A percentile compares a stretch with the other conserved stretches of the same genome.
Evolutionary conservation across 495 filamentous ascomycete species (phyloP).

Genomic region (Polyplosphaeria fusca): DNA sequence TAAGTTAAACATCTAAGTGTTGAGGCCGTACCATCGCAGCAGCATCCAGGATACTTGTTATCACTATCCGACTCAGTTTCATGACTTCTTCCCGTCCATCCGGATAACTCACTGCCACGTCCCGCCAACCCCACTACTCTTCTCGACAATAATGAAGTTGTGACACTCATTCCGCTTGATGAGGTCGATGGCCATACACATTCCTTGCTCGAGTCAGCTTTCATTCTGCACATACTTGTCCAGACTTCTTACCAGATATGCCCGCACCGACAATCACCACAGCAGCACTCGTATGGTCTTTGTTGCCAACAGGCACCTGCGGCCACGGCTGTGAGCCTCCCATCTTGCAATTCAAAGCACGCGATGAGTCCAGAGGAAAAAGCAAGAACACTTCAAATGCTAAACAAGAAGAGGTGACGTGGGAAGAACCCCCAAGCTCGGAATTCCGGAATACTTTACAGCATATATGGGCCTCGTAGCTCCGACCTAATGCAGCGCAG

Average conservation of each 20-base stretch:
- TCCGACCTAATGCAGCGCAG: no score
- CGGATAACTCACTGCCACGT: slow-evolving; percentile 46
- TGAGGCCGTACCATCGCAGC: slow-evolving; percentile 47
- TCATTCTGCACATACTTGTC: not conserved
- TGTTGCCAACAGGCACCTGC: slow-evolving; percentile 38
- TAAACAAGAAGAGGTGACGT: not conserved
- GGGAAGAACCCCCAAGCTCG: no score
- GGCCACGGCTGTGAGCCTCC: slow-evolving; percentile 33
- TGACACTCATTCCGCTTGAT: slow-evolving; percentile 52
- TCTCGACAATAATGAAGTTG: slow-evolving; percentile 57
- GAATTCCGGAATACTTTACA: no score
- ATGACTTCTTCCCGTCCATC: not conserved
- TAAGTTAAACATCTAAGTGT: not conserved
- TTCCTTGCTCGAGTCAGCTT: slow-evolving; percentile 21
- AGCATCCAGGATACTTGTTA: slow-evolving; percentile 53
- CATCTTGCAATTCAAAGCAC: no score
- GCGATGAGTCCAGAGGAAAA: no score
- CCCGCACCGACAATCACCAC: slow-evolving; percentile 57
- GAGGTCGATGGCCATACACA: slow-evolving; percentile 58
- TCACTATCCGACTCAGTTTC: slow-evolving; percentile 33
- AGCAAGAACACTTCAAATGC: no score
- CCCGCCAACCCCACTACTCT: slow-evolving; percentile 52
- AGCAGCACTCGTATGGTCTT: slow-evolving; percentile 45
- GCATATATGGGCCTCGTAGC: no score
- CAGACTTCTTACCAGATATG: slow-evolving; percentile 43